Evolutionary conservation across 1,284 basidiomycete genomes (phyloP).

Genomic region (Xerocomus nothofagi): DNA sequence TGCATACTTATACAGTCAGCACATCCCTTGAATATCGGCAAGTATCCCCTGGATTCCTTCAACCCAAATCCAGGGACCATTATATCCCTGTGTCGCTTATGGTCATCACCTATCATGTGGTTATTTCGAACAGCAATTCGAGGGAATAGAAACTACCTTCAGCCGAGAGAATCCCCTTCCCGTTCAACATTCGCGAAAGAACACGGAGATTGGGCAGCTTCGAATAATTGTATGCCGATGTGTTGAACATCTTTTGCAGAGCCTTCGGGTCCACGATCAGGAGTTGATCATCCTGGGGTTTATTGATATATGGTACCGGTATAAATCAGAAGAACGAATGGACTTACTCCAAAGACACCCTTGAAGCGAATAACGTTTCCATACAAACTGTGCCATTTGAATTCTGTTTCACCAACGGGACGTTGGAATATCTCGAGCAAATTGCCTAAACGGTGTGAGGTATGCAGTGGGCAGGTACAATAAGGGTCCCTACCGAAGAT

Average conservation of each 20-base stretch:
- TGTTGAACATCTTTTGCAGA: constrained; percentile 43
- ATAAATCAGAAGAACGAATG: neutral
- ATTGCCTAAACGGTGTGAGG: constrained; percentile 20
- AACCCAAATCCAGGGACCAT: constrained; percentile 45
- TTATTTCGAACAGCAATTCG: neutral
- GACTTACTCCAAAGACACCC: constrained; percentile 25
- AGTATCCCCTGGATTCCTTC: constrained; percentile 37
- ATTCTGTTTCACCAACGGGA: constrained; percentile 33
- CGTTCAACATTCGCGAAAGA: constrained; percentile 33
- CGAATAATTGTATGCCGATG: constrained; percentile 39
- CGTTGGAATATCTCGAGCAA: constrained; percentile 27
- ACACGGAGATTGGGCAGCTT: constrained; percentile 36
- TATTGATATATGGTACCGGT: neutral
- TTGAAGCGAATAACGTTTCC: constrained; percentile 33
- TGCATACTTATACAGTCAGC: constrained; percentile 30
- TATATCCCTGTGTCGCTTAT: constrained; percentile 45
- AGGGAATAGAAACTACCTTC: constrained; percentile 34
- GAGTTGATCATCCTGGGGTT: constrained; percentile 26
- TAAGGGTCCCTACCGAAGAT: constrained; percentile 24
- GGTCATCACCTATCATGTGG: constrained; percentile 37
- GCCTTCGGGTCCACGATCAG: constrained; percentile 43
- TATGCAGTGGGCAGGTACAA: too few relatives aligned
- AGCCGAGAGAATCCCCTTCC: constrained; percentile 40
- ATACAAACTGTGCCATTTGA: constrained; percentile 35
- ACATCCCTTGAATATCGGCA: constrained; percentile 37